A percentile compares a stretch with the other conserved stretches of the same genome.
Conservation (phyloP, 202 grass and related monocot species). For the Digitaria exilis region DNA sequence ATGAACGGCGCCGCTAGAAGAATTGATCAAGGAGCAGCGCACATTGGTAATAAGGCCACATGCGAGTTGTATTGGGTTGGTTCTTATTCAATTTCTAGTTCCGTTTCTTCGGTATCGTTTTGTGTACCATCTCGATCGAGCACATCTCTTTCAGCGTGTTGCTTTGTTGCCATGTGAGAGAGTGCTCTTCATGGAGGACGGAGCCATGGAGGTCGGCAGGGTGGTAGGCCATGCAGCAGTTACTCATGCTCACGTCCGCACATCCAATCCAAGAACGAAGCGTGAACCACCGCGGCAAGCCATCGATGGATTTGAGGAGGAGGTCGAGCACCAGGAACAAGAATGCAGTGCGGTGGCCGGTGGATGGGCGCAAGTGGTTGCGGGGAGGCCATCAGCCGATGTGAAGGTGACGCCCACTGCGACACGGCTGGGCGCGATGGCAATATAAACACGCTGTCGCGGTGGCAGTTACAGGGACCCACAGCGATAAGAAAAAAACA, state of each 20-base stretch:
- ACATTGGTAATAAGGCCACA: too few species aligned
- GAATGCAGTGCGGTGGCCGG: background rate
- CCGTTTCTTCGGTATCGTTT: too few species aligned
- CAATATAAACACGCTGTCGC: background rate
- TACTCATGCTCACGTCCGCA: constrained; percentile 36
- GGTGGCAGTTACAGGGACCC: background rate
- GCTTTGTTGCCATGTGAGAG: background rate
- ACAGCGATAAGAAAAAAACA: background rate
- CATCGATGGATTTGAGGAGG: background rate
- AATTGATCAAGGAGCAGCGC: too few species aligned
- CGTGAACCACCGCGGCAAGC: constrained; percentile 43
- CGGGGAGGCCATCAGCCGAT: constrained; percentile 27
- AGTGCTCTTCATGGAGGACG: background rate
- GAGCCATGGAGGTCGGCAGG: constrained; percentile 30
- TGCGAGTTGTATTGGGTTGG: too few species aligned
- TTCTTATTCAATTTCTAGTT: too few species aligned
- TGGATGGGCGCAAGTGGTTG: constrained; percentile 35
- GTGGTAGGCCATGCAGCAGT: constrained; percentile 30
- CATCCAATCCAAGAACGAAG: constrained; percentile 41
- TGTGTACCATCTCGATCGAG: background rate
- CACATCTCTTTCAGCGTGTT: background rate
- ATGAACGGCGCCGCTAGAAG: too few species aligned
- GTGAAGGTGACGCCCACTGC: background rate
- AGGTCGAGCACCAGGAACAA: background rate
- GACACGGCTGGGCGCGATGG: constrained; percentile 19